Evolutionary conservation across 176 grass and related monocot species (phyloP), one percentile per base, ranked within the genome.

Genomic region (Oryza coarctata): DNA sequence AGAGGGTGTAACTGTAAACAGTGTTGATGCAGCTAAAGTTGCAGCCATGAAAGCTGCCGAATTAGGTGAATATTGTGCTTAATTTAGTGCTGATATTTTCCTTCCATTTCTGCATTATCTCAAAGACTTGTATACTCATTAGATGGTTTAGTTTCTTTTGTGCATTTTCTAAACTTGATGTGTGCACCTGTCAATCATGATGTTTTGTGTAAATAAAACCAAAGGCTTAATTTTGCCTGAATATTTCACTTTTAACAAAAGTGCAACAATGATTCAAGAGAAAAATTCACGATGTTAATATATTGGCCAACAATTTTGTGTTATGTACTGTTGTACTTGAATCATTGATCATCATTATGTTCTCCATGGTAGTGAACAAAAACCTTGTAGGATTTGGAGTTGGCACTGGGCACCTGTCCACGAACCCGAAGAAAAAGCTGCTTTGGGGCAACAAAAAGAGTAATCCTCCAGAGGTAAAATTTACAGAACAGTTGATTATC

Each of bases 371-470:
- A 73, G 32, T 82, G 43, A 12, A 63, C 67, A 52, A 68, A 33
- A 49, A 94, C 77, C 90, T 95, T 74, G 75, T 71, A 81, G 89
- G 93, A 71, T 67, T 85, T 83, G 92, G 88, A 78, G 75, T 80
- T 77, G 90, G 87, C 58, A 17, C 66, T 70, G 93, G 93, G 45
- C 85, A 64, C 27, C 65, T 99, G 8, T 60, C 55, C n/a, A 60
- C 55, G 1, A n/a, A 60, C 55, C 55, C 23, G 55, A 60, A 60
- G 55, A 60, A 60, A 60, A 60, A 25, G n/a, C 82, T 98, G 74
- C 96, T 98, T 57, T 98, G 96, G 96, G 92, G 95, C 33, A 98
- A 88, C 76, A 98, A 95, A 88, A 98, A 91, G 87, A 89, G 65
- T 55, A 88, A 85, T 71, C 38, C 88, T 73, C 63, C 87, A 2